A percentile compares a stretch with the other conserved stretches of the same genome.
Conservation (phyloP, 345 rosid species). For the Ceriops decandra region DNA sequence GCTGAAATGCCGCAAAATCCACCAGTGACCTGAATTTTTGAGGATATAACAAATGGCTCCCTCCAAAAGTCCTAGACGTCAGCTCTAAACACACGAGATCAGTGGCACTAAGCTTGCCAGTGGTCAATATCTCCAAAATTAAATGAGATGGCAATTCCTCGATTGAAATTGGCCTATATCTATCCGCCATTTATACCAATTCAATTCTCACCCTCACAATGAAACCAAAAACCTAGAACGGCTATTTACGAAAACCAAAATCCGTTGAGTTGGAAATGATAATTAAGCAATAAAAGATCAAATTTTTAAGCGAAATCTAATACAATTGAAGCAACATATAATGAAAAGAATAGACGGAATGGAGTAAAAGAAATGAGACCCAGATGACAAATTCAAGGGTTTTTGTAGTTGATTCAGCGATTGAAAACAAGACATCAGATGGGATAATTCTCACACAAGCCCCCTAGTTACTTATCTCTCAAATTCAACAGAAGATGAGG, state of each 20-base stretch:
- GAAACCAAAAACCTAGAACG: conserved; percentile 1
- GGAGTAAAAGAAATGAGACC: conserved; percentile 42
- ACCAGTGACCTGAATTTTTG: conserved; percentile 68
- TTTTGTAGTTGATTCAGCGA: conserved; percentile 45
- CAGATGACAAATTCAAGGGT: conserved; percentile 39
- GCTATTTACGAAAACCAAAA: not conserved
- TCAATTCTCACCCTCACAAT: conserved; percentile 15
- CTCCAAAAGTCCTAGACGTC: conserved; percentile 76
- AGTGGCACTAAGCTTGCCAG: conserved; percentile 55
- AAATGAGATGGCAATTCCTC: conserved; percentile 89
- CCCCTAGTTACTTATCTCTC: not conserved
- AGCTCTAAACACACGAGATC: conserved; percentile 73
- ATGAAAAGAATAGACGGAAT: conserved; percentile 53
- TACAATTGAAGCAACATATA: conserved; percentile 70
- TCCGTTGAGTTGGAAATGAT: not conserved
- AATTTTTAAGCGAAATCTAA: conserved; percentile 79
- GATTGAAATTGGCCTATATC: conserved; percentile 43
- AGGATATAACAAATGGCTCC: conserved; percentile 57
- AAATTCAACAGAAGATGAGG: conserved; percentile 4
- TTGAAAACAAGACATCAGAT: conserved; percentile 82
- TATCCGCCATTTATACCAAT: conserved; percentile 57
- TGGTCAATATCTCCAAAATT: conserved; percentile 75
- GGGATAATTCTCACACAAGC: conserved; percentile 30
- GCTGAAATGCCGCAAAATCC: conserved; percentile 77
- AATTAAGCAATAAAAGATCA: conserved; percentile 24